Evolutionary conservation across 2,329 filamentous ascomycete species (phyloP).

Genomic region (Colletotrichum viniferum): DNA sequence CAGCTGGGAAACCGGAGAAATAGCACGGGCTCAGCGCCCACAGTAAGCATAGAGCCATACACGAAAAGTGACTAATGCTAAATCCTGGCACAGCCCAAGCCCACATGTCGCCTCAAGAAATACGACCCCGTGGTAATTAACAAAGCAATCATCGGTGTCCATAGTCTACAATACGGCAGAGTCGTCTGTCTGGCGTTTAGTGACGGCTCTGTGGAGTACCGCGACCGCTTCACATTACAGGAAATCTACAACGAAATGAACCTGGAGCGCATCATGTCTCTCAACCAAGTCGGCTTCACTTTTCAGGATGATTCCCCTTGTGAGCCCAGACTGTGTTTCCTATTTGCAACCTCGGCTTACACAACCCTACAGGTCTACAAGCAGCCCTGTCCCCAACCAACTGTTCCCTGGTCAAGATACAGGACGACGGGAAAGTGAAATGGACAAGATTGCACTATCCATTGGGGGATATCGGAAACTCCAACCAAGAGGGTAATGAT

Average conservation of each 20-base stretch:
- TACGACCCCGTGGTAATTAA: conserved; percentile 71
- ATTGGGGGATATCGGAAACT: conserved; percentile 50
- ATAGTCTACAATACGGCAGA: conserved; percentile 72
- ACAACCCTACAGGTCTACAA: conserved; percentile 51
- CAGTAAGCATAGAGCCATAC: neutral
- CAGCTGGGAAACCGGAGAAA: conserved; percentile 71
- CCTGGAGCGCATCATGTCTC: conserved; percentile 67
- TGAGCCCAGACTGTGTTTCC: conserved; percentile 38
- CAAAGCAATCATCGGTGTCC: conserved; percentile 73
- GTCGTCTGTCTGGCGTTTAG: conserved; percentile 75
- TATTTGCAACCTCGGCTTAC: neutral
- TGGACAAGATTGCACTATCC: conserved; percentile 63
- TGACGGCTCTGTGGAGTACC: conserved; percentile 81
- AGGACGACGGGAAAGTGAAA: conserved; percentile 61
- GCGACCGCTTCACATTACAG: conserved; percentile 76
- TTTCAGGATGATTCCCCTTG: conserved; percentile 71
- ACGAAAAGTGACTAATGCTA: conserved; percentile 19
- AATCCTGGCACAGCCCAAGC: conserved; percentile 21
- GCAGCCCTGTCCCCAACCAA: conserved; percentile 65
- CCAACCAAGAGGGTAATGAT: conserved; percentile 51
- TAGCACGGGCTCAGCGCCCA: conserved; percentile 35
- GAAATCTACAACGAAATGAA: conserved; percentile 69
- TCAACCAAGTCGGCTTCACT: conserved; percentile 79
- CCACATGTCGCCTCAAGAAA: conserved; percentile 57
- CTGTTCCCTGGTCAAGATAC: conserved; percentile 62